A percentile compares a stretch with the other conserved stretches of the same genome.
Evolutionary conservation across 257 asterid species (phyloP).

Genomic region (Eucommia ulmoides): DNA sequence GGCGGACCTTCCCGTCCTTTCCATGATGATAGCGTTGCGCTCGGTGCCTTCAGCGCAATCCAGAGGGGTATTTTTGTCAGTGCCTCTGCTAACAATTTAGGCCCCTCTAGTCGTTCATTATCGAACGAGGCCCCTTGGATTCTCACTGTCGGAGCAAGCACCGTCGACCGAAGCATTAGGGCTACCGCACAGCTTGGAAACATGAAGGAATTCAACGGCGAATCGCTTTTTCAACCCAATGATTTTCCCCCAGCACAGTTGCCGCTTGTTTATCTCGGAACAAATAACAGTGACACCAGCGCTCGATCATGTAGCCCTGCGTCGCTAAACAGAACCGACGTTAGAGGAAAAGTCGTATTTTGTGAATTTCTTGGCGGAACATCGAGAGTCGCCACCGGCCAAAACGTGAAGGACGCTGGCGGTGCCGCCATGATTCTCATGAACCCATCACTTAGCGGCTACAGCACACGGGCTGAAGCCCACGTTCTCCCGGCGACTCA

Average conservation of each 20-base stretch:
- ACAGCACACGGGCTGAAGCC: not conserved
- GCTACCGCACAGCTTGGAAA: conserved; percentile 1
- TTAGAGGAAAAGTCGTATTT: not conserved
- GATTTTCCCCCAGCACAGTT: not conserved
- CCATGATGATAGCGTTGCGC: not conserved
- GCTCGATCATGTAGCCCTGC: not conserved
- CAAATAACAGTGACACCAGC: not conserved
- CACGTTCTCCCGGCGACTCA: not conserved
- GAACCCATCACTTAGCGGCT: not conserved
- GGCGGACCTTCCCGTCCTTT: not conserved
- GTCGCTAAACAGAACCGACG: not conserved
- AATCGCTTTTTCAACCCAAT: not conserved
- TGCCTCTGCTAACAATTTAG: too few species aligned
- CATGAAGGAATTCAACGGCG: not conserved
- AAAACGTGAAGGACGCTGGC: not conserved
- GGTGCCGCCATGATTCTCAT: conserved; percentile 4
- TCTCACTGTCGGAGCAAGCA: conserved; percentile 5
- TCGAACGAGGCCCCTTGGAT: not conserved
- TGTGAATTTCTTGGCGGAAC: not conserved
- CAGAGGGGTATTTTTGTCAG: not conserved
- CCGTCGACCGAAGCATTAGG: too few species aligned
- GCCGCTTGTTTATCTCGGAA: not conserved
- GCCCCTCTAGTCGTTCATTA: not conserved
- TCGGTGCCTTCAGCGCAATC: not conserved
- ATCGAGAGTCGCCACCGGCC: not conserved